Percentiles rank a stretch among this genome's conserved stretches.
Evolutionary conservation across 441 rosid species (phyloP).

Genomic region (Adansonia madagascariensis): DNA sequence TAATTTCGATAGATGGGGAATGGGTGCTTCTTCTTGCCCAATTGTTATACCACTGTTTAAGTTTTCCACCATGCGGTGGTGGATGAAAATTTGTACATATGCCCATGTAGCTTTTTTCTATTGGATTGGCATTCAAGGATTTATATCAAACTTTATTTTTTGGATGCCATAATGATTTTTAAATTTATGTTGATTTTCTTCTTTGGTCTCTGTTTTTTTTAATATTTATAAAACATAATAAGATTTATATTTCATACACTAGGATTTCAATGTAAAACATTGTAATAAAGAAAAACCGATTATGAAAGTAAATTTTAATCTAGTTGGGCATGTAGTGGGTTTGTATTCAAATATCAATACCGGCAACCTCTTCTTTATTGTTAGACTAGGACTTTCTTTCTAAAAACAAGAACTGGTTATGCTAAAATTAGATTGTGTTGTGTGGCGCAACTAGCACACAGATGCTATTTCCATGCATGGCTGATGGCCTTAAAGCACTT

Average conservation of each 20-base stretch:
- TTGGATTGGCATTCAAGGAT: slow-evolving; percentile 30
- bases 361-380: no score
- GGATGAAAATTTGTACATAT: slow-evolving; percentile 51
- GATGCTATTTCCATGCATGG: slow-evolving; percentile 11
- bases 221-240: neutral
- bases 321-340: no score
- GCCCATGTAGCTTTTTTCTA: slow-evolving; percentile 33
- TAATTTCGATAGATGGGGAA: slow-evolving; percentile 32
- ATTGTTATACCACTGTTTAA: slow-evolving; percentile 31
- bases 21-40: slow-evolving; percentile 31
- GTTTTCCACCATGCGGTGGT: slow-evolving; percentile 36
- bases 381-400: no score
- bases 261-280: no score
- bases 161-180: neutral
- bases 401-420: neutral
- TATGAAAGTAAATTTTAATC: no score
- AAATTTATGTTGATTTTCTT: neutral
- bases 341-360: no score
- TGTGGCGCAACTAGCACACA: neutral
- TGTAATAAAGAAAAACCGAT: no score
- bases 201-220: neutral
- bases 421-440: neutral
- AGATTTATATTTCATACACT: no score
- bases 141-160: slow-evolving; percentile 12
- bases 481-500: neutral